Evolutionary conservation across 176 grass and related monocot species (phyloP), one percentile per base, ranked within the genome.

Genomic region (Alloteropsis semialata): DNA sequence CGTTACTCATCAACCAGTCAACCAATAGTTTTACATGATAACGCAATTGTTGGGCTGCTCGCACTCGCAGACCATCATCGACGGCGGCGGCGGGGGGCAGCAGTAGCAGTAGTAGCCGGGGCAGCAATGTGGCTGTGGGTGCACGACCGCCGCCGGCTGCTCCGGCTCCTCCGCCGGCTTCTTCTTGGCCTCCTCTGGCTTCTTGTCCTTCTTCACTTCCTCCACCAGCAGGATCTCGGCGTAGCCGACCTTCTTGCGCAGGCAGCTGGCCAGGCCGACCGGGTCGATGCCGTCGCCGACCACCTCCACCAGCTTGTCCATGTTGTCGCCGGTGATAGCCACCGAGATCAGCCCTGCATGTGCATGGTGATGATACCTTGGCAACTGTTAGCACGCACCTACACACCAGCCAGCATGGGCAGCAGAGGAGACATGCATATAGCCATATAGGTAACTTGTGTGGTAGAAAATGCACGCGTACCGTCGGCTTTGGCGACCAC

Each of bases 251-350:
- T 90, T 94, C 85, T 77, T 93, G 77, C 91, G 84, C 63, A 94
- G 57, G 16, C 45, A 67, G 5, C 5, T 34, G 19, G 78, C 85
- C 34, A 97, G 66, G 71, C 57, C 70, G 59, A 76, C 76, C 0
- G 72, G 10, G 82, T 97, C 94, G 39, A 97, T 65, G 21, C 79
- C 82, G 10, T 80, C 85, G 65, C 91, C 94, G 27, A 90, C 66
- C 15, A 97, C 79, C 76, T 90, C 87, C 22, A 94, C 87, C 22
- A 94, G 80, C 39, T 56, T 74, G 32, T 90, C 85, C 84, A 27
- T 85, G 21, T 66, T 70, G 43, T 93, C 82, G 27, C 87, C 89
- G 69, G 78, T 74, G 21, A 97, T 24, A 4, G 11, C 45, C 22
- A 97, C 27, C 0, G 84, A 90, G n/a, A 21, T 81, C 19, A 90